A percentile compares a stretch with the other conserved stretches of the same genome.
Evolutionary conservation across 306 rosid species (phyloP).

Genomic region (Citrullus mucosospermus): DNA sequence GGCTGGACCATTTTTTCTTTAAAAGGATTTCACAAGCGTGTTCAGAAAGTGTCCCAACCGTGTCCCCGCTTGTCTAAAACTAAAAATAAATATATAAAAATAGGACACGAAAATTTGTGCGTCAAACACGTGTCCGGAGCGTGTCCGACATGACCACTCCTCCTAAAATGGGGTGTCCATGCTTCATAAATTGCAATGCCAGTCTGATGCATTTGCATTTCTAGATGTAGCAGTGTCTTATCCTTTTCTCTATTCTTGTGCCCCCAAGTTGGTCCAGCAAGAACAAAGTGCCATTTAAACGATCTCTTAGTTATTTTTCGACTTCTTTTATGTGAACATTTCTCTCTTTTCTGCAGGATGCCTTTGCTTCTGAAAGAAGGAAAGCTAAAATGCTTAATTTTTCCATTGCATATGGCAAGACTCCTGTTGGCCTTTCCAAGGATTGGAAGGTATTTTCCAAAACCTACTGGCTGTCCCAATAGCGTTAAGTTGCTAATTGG

Average conservation of each 20-base stretch:
- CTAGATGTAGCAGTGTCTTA: not conserved
- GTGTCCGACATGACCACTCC: no score
- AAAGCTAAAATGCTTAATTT: conserved; percentile 97
- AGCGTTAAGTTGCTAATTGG: conserved; percentile 1
- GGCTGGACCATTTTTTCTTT: no score
- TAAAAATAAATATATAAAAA: no score
- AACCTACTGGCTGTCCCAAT: not conserved
- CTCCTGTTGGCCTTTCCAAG: conserved; percentile 81
- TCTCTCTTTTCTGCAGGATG: conserved; percentile 35
- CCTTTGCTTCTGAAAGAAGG: conserved; percentile 84
- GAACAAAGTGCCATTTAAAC: not conserved
- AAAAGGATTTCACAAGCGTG: no score
- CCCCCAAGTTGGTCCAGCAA: not conserved
- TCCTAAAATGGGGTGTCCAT: no score
- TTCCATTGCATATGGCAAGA: conserved; percentile 94
- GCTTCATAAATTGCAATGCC: no score
- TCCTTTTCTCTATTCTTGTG: not conserved
- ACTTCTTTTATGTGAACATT: not conserved
- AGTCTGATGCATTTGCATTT: not conserved
- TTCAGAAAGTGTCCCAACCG: no score
- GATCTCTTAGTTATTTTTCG: not conserved
- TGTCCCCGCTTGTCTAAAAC: no score
- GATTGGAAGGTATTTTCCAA: conserved; percentile 72
- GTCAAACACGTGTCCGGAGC: no score
- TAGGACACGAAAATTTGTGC: no score